Base-by-base conservation (phyloP, 1,284 basidiomycete genomes). In the Phlebopus sp. region DNA sequence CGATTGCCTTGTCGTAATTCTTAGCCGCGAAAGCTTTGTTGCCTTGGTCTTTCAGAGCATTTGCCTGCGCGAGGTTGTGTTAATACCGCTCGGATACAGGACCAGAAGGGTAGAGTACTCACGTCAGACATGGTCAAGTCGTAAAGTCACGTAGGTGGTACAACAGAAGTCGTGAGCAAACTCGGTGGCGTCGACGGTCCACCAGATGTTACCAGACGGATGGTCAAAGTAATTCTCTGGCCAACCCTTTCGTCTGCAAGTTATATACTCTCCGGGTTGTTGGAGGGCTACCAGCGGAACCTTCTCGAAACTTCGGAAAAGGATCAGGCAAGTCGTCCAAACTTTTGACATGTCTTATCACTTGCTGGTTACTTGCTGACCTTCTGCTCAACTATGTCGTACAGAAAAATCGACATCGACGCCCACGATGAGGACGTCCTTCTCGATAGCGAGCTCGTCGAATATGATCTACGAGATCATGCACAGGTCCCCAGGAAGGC, bases 21-120 rank as follows among this genome's bases (percentile, higher is more conserved):
- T 96, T 97, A 47, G 92, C 90, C 30, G 89, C 78, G 73, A 98
- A 97, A 34, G 92, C 92, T 69, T 95, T 95, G 81, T 98, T 98
- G 64, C 95, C 95, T 67, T 86, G 82, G 61, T 93, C 90, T 77
- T 98, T 97, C 63, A 94, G 78, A 54, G 82, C 71, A 66, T 70
- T 77, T 46, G 72, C 77, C 77, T 81, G 11, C 2, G 38, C 37
- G 4, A 27, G 27, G 8, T 29, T 10, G n/a, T 30, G 17, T 44
- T 5, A 29, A 14, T 25, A 14, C 52, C 34, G 50, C 8, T 49
- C n/a, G 34, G 8, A 8, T 18, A 29, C 43, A 5, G 34, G 15
- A 9, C 13, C 1, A 7, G 23, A 21, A 36, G 30, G 40, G 11
- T 5, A 18, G 25, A 4, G 30, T 34, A 66, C 66, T 37, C 38